Base-by-base conservation (phyloP, 805 yeast genomes). In the Metschnikowia similis region DNA sequence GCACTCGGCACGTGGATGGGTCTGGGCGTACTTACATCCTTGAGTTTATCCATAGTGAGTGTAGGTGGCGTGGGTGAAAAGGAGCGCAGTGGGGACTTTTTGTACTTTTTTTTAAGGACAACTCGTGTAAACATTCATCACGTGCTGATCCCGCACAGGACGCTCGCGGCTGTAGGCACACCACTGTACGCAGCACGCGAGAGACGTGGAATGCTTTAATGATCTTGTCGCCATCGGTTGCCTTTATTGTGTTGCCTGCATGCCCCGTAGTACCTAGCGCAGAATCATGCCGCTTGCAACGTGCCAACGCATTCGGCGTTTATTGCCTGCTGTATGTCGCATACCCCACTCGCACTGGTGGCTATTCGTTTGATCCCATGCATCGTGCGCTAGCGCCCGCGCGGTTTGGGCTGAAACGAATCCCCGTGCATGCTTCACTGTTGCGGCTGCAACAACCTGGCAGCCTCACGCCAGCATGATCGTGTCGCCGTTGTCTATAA, bases 31-130 rank as follows among this genome's bases (percentile, higher is more conserved):
- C 81, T 59, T 74, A 76, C 81, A 63, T 80, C 84, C 74, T 79
- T 80, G 60, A 80, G 78, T 69, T 78, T 80, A 62, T 80, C 84
- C 84, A 80, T 80, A 54, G 56, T 70, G 49, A 49, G 42, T 48
- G 38, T 26, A 30, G 13, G 16, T 35, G 48, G 45, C 29, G 48
- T 37, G 54, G 43, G 47, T 41, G 44, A 36, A 48, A 50, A 44
- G 55, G 51, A 47, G 46, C 34, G 46, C 38, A 29, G 50, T 38
- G 41, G 49, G 44, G 48, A 27, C 30, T 47, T 48, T 51, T 55
- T 47, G 49, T 47, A 44, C 50, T 44, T 52, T 55, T 55, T 53
- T 50, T 50, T 43, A 40, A 47, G 47, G 50, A 41, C 48, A 31
- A 42, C 51, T 51, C 57, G 57, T 52, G 59, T 57, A 56, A 56